These are phyloP conservation scores for Yamadazyma akitaensis DNA, from an alignment of 805 yeast genomes.

Conservation along the genomic window DNA sequence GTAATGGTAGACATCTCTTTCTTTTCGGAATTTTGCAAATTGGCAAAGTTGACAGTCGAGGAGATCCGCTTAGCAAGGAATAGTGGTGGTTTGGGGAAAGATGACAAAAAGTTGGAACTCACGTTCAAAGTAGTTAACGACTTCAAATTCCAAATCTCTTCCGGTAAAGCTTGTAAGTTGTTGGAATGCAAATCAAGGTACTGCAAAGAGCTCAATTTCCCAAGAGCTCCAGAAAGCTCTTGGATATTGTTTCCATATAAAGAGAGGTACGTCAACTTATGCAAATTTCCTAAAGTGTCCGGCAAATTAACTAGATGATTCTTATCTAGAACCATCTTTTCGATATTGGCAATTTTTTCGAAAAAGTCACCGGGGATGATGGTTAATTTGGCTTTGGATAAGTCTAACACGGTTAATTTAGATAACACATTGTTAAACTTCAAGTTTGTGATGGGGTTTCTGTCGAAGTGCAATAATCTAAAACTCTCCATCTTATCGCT, in stretches of 20 bases:
- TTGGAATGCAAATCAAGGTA: slow-evolving; percentile 80
- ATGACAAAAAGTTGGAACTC: slow-evolving; percentile 66
- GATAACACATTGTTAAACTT: slow-evolving; percentile 51
- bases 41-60: slow-evolving; percentile 24
- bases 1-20: slow-evolving; percentile 3
- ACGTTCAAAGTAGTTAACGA: slow-evolving; percentile 60
- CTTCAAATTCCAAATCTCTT: slow-evolving; percentile 60
- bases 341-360: slow-evolving; percentile 59
- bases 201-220: slow-evolving; percentile 55
- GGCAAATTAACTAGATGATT: slow-evolving; percentile 82
- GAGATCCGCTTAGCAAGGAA: slow-evolving; percentile 31
- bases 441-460: slow-evolving; percentile 79
- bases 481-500: slow-evolving; percentile 60
- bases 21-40: background rate
- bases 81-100: slow-evolving; percentile 53
- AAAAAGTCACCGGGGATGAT: slow-evolving; percentile 66
- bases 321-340: slow-evolving; percentile 70
- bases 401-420: slow-evolving; percentile 65
- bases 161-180: slow-evolving; percentile 67
- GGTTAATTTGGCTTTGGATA: slow-evolving; percentile 80
- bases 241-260: slow-evolving; percentile 72
- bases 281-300: slow-evolving; percentile 56
- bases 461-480: slow-evolving; percentile 67
- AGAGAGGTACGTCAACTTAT: slow-evolving; percentile 62
- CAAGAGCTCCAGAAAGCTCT: slow-evolving; percentile 63